Evolutionary conservation across 2,329 filamentous ascomycete genomes (phyloP), one percentile per base, ranked within the genome.

Genomic region (Claviceps sp.): DNA sequence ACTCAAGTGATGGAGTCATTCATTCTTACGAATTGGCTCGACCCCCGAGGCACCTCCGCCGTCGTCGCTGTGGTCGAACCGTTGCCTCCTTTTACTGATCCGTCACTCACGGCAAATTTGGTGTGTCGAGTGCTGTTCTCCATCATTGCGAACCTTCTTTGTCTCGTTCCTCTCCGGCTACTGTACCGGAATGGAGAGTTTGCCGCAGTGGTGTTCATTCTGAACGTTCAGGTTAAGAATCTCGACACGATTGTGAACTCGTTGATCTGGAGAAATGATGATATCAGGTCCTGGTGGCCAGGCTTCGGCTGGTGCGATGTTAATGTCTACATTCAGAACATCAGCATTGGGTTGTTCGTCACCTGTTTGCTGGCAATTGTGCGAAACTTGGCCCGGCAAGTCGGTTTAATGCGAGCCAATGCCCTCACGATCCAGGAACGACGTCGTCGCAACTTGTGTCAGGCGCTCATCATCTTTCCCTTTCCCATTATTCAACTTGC

Each of bases 261-360:
- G 1, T 65, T 77, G 26, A 67, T 79, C 56, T 82, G 78, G 78
- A 70, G 65, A 54, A 62, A 73, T 59, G 68, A 81, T 59, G 63
- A 80, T 60, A 70, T 74, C 53, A 59, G 58, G 37, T 56, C 55
- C 38, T 81, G 78, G 77, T 80, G 68, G 66, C 62, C 68, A 2
- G 78, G 78, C 49, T 61, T 66, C 24, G 76, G 74, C 17, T 70
- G 75, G 63, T 82, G 78, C 58, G 78, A 82, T 57, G 10, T 79
- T 38, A 68, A 75, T 57, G 60, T 70, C 13, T 76, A 73, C 41
- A 61, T 73, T 30, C 68, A 75, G 55, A 76, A 76, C 54, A 65
- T 72, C 58, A 53, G 45, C 52, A 69, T 74, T 42, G 70, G 71
- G 1, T 58, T 75, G 43, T 80, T 72, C 60, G 68, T 68, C 42